Percentiles rank a stretch among this genome's conserved stretches.
phyloP scores from a whole-genome alignment of 306 rosid genomes.

The Oxytropis ochrocephala region DNA sequence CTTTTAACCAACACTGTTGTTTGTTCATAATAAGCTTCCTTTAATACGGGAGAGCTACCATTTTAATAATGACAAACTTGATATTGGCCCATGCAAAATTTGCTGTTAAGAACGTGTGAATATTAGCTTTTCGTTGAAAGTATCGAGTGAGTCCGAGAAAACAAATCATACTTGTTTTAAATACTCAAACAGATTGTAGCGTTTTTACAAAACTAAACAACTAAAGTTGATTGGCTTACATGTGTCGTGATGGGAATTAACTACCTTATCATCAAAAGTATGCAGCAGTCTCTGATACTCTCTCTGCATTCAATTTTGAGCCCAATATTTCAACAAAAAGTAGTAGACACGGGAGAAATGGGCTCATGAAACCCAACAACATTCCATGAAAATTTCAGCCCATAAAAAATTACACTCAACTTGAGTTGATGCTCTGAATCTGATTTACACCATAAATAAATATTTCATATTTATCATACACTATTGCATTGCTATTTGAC shows the following conservation, averaged over 20 bases:
- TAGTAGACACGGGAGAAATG: background rate
- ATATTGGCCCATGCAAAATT: no score
- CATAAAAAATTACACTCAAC: background rate
- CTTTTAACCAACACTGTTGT: no score
- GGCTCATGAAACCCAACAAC: conserved; percentile 25
- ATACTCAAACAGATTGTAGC: background rate
- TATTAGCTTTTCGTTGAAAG: no score
- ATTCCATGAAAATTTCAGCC: background rate
- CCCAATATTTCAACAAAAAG: background rate
- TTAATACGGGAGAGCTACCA: no score
- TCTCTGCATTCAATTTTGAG: conserved; percentile 2
- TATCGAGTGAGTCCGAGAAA: no score
- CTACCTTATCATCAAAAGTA: background rate
- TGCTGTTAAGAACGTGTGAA: no score
- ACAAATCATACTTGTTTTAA: no score
- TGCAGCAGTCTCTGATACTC: background rate
- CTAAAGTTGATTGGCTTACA: background rate
- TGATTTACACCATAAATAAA: background rate
- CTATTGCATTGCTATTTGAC: background rate
- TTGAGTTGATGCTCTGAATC: background rate
- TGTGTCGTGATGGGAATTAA: background rate
- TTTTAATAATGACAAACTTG: no score
- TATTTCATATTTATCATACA: background rate
- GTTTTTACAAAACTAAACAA: background rate
- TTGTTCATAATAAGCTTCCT: no score